phyloP scores from a whole-genome alignment of 2,329 filamentous ascomycete genomes.

The Talaromyces sp. region DNA sequence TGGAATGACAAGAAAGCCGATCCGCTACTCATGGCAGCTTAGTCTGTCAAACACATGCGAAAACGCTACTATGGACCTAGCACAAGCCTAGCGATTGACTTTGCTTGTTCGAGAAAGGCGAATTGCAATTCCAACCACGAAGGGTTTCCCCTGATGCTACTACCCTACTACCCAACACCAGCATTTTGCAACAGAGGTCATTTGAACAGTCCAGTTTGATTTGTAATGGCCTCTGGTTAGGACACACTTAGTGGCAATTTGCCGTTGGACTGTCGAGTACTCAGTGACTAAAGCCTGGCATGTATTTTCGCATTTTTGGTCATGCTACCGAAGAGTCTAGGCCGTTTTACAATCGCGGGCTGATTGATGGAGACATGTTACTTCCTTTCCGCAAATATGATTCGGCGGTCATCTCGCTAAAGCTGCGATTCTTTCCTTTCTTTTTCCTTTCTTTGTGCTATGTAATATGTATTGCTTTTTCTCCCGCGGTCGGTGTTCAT shows the following conservation, averaged over 20 bases:
- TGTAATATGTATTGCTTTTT: conserved; percentile 13
- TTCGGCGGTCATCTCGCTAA: conserved; percentile 5
- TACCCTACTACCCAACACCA: conserved; percentile 12
- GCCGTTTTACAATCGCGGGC: background rate
- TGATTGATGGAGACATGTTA: background rate
- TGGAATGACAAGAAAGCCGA: conserved; percentile 6
- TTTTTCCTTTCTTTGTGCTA: conserved; percentile 3
- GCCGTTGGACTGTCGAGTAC: conserved; percentile 8
- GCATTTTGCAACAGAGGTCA: background rate
- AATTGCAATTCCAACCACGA: conserved; percentile 8
- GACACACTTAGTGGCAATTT: conserved; percentile 12
- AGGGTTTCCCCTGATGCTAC: conserved; percentile 4
- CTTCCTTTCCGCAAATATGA: background rate
- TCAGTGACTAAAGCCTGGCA: conserved; percentile 1
- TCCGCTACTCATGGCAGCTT: conserved; percentile 6
- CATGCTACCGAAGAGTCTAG: conserved; percentile 9
- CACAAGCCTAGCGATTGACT: background rate
- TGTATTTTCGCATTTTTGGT: conserved; percentile 10
- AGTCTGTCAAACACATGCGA: background rate
- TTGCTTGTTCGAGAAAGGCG: conserved; percentile 8
- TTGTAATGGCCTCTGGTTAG: conserved; percentile 13
- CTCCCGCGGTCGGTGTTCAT: background rate
- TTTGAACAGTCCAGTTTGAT: conserved; percentile 1
- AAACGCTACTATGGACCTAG: background rate
- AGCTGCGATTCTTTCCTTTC: background rate